These are phyloP conservation scores for Podospora pseudoanserina DNA, from an alignment of 495 filamentous ascomycete species.

Conservation along the genomic window DNA sequence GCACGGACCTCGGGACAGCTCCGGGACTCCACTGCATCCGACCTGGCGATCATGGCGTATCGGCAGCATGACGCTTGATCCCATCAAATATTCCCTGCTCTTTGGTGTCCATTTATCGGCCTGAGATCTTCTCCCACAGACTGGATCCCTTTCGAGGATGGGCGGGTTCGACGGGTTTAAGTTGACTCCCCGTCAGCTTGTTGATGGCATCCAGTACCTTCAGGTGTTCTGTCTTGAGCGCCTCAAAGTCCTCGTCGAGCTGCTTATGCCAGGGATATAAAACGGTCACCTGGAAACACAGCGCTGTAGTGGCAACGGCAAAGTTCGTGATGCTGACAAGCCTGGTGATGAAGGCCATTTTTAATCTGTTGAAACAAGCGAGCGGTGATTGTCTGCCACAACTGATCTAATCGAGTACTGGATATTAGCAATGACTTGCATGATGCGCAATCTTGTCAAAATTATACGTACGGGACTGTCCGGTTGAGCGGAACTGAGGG, in stretches of 20 bases:
- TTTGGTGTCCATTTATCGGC: not conserved
- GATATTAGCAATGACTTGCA: not conserved
- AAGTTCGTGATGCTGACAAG: conserved; percentile 61
- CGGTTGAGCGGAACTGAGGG: not conserved
- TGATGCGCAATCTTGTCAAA: not conserved
- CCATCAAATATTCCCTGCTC: not conserved
- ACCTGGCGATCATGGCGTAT: not conserved
- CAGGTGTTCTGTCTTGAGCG: conserved; percentile 53
- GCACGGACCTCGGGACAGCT: no score
- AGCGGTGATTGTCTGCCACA: conserved; percentile 18
- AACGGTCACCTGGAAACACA: conserved; percentile 61
- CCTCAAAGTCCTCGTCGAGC: conserved; percentile 58
- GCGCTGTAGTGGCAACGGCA: conserved; percentile 55
- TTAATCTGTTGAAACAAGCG: conserved; percentile 10
- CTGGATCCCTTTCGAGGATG: not conserved
- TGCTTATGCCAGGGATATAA: conserved; percentile 64
- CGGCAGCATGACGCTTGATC: not conserved
- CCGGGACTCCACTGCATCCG: no score
- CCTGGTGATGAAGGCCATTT: conserved; percentile 53
- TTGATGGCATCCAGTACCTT: conserved; percentile 28
- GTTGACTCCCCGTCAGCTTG: not conserved
- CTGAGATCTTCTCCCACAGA: not conserved
- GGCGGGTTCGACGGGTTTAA: not conserved
- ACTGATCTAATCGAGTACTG: conserved; percentile 7
- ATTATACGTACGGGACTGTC: not conserved